phyloP scores from a whole-genome alignment of 2,329 filamentous ascomycete genomes.

The Bipolaris gigantea region DNA sequence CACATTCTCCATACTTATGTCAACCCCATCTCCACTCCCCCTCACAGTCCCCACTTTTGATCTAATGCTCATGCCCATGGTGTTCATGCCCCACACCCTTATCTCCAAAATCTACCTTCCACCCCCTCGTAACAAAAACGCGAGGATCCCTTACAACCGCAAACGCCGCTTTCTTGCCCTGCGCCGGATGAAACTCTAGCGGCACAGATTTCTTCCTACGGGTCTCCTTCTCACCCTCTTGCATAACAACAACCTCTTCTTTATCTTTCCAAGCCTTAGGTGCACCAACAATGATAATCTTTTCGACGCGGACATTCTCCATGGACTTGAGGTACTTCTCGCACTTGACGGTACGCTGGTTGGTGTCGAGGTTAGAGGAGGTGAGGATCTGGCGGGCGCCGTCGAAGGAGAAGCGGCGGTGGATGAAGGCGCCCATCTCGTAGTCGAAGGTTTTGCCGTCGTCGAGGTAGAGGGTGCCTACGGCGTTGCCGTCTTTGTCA shows the following conservation, averaged over 20 bases:
- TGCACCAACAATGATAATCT: slow-evolving; percentile 80
- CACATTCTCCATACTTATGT: too few relatives aligned
- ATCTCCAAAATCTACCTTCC: slow-evolving; percentile 60
- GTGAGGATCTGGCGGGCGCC: slow-evolving; percentile 60
- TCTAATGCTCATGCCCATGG: slow-evolving; percentile 30
- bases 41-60: too few relatives aligned
- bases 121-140: slow-evolving; percentile 63
- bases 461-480: slow-evolving; percentile 85
- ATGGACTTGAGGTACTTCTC: slow-evolving; percentile 79
- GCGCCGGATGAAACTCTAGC: slow-evolving; percentile 60
- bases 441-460: slow-evolving; percentile 94
- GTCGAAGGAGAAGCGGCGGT: slow-evolving; percentile 74
- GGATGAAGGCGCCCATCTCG: slow-evolving; percentile 81
- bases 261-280: slow-evolving; percentile 70
- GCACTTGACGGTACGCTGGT: slow-evolving; percentile 63
- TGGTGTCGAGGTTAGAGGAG: slow-evolving; percentile 56
- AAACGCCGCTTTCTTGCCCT: slow-evolving; percentile 61
- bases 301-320: slow-evolving; percentile 77
- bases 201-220: slow-evolving; percentile 53
- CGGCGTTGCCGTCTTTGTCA: slow-evolving; percentile 68
- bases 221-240: slow-evolving; percentile 55
- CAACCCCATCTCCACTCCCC: too few relatives aligned
- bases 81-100: slow-evolving; percentile 22
- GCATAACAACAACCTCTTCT: slow-evolving; percentile 65
- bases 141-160: slow-evolving; percentile 66